phyloP scores from a whole-genome alignment of 345 rosid genomes.

The Stellera chamaejasme region DNA sequence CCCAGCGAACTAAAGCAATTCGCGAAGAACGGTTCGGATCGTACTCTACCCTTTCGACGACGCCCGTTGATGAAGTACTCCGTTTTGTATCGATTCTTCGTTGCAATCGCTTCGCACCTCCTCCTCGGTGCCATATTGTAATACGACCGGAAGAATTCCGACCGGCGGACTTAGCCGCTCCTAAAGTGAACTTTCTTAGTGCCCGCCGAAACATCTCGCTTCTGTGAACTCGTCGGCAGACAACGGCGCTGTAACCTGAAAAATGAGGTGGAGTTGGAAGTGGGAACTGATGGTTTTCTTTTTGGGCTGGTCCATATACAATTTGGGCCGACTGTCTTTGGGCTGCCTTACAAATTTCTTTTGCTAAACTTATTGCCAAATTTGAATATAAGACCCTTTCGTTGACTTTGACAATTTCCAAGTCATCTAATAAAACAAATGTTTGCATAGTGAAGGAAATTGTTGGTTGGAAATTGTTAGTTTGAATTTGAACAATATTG shows the following conservation, averaged over 20 bases:
- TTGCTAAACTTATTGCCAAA: too few relatives aligned
- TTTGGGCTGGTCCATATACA: too few relatives aligned
- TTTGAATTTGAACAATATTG: too few relatives aligned
- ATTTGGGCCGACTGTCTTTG: too few relatives aligned
- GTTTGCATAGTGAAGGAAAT: too few relatives aligned
- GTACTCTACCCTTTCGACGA: slow-evolving; percentile 24
- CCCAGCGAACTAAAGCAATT: slow-evolving; percentile 11
- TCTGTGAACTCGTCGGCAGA: neutral
- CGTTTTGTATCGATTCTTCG: slow-evolving; percentile 17
- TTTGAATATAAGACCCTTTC: too few relatives aligned
- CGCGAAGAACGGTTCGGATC: slow-evolving; percentile 12
- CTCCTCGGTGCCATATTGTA: slow-evolving; percentile 22
- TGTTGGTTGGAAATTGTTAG: too few relatives aligned
- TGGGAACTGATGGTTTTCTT: too few relatives aligned
- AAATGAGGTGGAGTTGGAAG: too few relatives aligned
- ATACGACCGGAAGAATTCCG: slow-evolving; percentile 24
- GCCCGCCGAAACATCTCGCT: neutral
- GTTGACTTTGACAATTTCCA: too few relatives aligned
- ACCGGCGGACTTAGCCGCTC: slow-evolving; percentile 8
- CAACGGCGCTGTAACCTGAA: neutral
- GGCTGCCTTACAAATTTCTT: too few relatives aligned
- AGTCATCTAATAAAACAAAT: too few relatives aligned
- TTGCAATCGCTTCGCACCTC: slow-evolving; percentile 22
- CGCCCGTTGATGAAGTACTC: slow-evolving; percentile 17
- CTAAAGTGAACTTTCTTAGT: neutral